Conservation (phyloP, 768 basidiomycete genomes). For the Kondoa malvinella region DNA sequence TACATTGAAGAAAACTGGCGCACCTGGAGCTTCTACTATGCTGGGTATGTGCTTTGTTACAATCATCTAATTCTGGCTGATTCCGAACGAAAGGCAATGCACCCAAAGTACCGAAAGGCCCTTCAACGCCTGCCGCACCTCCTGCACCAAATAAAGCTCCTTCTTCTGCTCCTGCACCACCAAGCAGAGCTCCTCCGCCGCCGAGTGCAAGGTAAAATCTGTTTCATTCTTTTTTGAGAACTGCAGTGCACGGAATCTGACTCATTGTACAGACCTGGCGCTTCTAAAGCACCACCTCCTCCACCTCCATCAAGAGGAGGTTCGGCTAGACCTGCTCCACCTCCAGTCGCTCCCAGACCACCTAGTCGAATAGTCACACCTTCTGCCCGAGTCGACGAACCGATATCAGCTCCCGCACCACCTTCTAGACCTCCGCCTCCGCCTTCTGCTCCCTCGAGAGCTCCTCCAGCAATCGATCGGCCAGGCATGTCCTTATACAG, state of each 20-base stretch:
- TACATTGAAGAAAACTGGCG: conserved; percentile 21
- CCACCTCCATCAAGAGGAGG: neutral
- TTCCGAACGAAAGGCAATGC: neutral
- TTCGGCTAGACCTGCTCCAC: neutral
- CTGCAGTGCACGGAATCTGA: neutral
- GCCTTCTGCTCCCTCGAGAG: neutral
- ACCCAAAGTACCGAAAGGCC: neutral
- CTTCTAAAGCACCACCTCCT: neutral
- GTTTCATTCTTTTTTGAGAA: too few species aligned
- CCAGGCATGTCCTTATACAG: too few species aligned
- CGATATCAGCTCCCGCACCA: conserved; percentile 6
- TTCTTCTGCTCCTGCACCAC: neutral
- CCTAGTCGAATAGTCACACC: neutral
- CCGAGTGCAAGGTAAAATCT: too few species aligned
- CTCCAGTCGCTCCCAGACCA: neutral
- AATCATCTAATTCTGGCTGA: neutral
- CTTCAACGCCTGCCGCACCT: neutral
- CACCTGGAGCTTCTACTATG: conserved; percentile 9
- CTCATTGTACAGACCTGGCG: neutral
- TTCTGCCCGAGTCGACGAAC: neutral
- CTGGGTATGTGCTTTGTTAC: neutral
- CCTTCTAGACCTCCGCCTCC: conserved; percentile 10
- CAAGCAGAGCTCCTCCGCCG: too few species aligned
- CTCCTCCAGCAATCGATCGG: conserved; percentile 11
- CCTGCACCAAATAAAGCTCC: neutral